Conservation (phyloP, 352 stramenopile species). For the Phytophthora kernoviae region DNA sequence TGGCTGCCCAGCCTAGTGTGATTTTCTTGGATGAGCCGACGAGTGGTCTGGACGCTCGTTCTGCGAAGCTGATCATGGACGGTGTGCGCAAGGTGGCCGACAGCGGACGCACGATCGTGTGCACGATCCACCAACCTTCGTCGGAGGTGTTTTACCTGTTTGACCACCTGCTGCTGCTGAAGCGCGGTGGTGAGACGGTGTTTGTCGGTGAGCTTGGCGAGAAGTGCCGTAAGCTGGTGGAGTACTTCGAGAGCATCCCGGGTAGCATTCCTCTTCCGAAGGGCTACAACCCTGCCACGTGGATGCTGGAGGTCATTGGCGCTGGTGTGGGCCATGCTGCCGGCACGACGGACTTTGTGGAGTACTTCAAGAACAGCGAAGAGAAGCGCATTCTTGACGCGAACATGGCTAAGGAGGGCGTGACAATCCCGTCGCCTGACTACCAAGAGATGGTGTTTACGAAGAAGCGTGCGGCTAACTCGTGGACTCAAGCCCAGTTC, state of each 20-base stretch:
- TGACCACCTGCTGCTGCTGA: slow-evolving; percentile 64
- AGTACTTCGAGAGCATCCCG: slow-evolving; percentile 39
- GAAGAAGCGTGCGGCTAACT: slow-evolving; percentile 39
- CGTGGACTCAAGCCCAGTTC: slow-evolving; percentile 39
- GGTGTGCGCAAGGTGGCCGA: slow-evolving; percentile 80
- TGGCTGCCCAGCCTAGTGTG: slow-evolving; percentile 78
- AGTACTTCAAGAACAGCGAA: slow-evolving; percentile 29
- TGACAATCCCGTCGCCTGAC: slow-evolving; percentile 34
- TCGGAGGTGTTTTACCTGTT: slow-evolving; percentile 87
- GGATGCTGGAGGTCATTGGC: slow-evolving; percentile 43
- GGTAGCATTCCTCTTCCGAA: slow-evolving; percentile 30
- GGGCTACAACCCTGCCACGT: slow-evolving; percentile 66
- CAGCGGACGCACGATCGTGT: slow-evolving; percentile 74
- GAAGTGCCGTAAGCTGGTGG: slow-evolving; percentile 31
- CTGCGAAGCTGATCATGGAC: slow-evolving; percentile 78
- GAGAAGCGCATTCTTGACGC: slow-evolving; percentile 28
- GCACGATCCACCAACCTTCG: slow-evolving; percentile 92
- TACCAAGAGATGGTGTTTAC: slow-evolving; percentile 38
- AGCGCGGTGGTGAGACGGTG: slow-evolving; percentile 44
- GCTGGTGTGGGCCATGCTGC: slow-evolving; percentile 35
- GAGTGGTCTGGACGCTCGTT: slow-evolving; percentile 76
- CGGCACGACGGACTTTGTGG: slow-evolving; percentile 38
- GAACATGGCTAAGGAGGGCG: slow-evolving; percentile 36
- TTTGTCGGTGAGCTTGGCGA: slow-evolving; percentile 58
- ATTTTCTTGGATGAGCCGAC: slow-evolving; percentile 81